Evolutionary conservation across 495 filamentous ascomycete species (phyloP).

Genomic region (Podospora appendiculata): DNA sequence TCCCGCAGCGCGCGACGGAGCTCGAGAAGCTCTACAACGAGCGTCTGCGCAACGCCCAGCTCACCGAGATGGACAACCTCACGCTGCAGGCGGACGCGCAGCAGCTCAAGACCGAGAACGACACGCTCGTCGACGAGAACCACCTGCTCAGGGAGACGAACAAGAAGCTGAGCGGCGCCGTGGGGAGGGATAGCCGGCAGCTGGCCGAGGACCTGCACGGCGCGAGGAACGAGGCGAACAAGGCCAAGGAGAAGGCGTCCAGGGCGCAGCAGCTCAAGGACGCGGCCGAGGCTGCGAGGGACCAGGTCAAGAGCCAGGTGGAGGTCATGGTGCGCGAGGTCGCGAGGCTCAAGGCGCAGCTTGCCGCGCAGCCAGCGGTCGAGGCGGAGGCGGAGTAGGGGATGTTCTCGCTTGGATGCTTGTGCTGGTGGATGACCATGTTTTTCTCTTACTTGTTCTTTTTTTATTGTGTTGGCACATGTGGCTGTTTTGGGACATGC

Average conservation of each 20-base stretch:
- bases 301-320: not conserved
- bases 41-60: slow-evolving; percentile 1
- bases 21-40: slow-evolving; percentile 25
- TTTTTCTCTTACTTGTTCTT: too few species aligned
- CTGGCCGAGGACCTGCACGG: slow-evolving; percentile 4
- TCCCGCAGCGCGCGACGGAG: slow-evolving; percentile 23
- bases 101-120: slow-evolving; percentile 1
- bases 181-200: slow-evolving; percentile 6
- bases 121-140: slow-evolving; percentile 13
- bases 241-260: slow-evolving; percentile 3
- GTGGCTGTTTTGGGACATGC: too few species aligned
- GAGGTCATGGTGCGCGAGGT: not conserved
- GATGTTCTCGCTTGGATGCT: too few species aligned
- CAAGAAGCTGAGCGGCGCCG: slow-evolving; percentile 12
- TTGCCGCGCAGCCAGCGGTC: not conserved
- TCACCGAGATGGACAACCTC: slow-evolving; percentile 6
- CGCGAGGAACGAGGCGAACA: slow-evolving; percentile 3
- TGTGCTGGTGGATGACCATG: too few species aligned
- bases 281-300: too few species aligned
- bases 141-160: slow-evolving; percentile 5
- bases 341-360: not conserved
- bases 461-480: too few species aligned
- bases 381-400: too few species aligned
- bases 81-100: slow-evolving; percentile 1
- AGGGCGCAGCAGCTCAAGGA: not conserved